Percentiles rank a stretch among this genome's conserved stretches.
These are phyloP conservation scores for Leishmania martiniquensis DNA, from an alignment of 208 protist species.

Conservation along the genomic window DNA sequence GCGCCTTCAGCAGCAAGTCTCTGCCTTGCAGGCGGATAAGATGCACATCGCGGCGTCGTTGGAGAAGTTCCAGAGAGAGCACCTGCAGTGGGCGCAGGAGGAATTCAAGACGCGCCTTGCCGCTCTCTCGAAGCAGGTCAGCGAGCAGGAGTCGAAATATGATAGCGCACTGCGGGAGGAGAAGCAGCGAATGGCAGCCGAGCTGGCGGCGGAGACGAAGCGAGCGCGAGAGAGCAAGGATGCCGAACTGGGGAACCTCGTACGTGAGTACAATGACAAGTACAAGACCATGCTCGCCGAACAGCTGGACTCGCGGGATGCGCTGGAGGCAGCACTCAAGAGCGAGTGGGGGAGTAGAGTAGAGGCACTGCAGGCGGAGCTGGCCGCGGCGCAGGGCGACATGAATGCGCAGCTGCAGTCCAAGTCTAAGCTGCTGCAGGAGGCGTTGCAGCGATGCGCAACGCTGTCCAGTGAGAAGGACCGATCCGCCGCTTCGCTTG, in stretches of 20 bases:
- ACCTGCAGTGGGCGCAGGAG: conserved; percentile 47
- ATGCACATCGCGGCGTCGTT: conserved; percentile 19
- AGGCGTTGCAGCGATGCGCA: conserved; percentile 34
- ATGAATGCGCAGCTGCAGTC: conserved; percentile 26
- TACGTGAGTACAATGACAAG: conserved; percentile 92
- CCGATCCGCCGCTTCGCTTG: not conserved
- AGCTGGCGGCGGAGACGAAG: conserved; percentile 43
- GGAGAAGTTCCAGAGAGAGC: conserved; percentile 27
- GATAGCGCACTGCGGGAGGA: conserved; percentile 37
- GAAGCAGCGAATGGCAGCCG: conserved; percentile 25
- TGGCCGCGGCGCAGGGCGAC: conserved; percentile 26
- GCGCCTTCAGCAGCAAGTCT: conserved; percentile 30
- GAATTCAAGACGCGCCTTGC: conserved; percentile 46
- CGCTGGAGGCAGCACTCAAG: conserved; percentile 56
- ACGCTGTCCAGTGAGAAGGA: conserved; percentile 37
- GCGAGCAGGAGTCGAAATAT: conserved; percentile 49
- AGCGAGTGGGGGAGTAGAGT: conserved; percentile 49
- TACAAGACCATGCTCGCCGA: conserved; percentile 93
- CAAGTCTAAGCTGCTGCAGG: conserved; percentile 31
- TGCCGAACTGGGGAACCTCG: conserved; percentile 66
- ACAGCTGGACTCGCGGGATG: conserved; percentile 86
- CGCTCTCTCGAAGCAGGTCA: conserved; percentile 22
- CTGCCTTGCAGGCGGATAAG: conserved; percentile 33
- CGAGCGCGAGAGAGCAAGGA: conserved; percentile 57
- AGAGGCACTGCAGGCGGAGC: conserved; percentile 33